Evolutionary conservation across 768 basidiomycete genomes (phyloP).

Genomic region (Boletus sp.): DNA sequence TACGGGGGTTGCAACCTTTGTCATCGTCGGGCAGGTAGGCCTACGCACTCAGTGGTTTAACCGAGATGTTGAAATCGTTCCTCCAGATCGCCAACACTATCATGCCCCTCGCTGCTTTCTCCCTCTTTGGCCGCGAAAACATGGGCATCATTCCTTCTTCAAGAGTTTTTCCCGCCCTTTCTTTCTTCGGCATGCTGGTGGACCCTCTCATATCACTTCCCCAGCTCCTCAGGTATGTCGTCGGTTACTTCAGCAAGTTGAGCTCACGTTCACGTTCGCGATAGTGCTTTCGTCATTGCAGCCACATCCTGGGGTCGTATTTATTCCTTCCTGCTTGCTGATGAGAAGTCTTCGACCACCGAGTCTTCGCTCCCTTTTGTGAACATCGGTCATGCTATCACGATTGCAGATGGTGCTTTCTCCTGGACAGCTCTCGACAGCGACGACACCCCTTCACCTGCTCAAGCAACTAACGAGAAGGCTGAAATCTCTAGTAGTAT

Average conservation of each 20-base stretch:
- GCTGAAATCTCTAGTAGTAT: conserved; percentile 9
- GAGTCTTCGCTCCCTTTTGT: not conserved
- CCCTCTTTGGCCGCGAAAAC: conserved; percentile 28
- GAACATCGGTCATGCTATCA: conserved; percentile 19
- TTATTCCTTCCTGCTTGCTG: conserved; percentile 28
- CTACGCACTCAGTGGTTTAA: not conserved
- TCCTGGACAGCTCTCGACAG: conserved; percentile 23
- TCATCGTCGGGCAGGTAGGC: conserved; percentile 25
- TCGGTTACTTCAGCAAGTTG: not conserved
- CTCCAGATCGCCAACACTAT: conserved; percentile 25
- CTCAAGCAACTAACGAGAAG: not conserved
- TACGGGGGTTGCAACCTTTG: conserved; percentile 22
- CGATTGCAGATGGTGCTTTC: conserved; percentile 20
- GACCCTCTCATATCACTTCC: conserved; percentile 31
- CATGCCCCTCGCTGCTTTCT: conserved; percentile 34
- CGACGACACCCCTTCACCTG: not conserved
- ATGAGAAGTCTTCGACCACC: conserved; percentile 16
- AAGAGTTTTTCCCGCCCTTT: conserved; percentile 29
- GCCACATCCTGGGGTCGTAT: conserved; percentile 29
- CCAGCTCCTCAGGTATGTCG: conserved; percentile 27
- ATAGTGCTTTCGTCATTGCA: conserved; percentile 26
- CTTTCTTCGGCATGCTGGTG: conserved; percentile 33
- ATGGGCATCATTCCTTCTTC: conserved; percentile 21
- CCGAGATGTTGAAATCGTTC: conserved; percentile 2
- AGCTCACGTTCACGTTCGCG: not conserved